A percentile compares a stretch with the other conserved stretches of the same genome.
Conservation (phyloP, 2,329 filamentous ascomycete species). For the Immersiporthe knoxdaviesiana region DNA sequence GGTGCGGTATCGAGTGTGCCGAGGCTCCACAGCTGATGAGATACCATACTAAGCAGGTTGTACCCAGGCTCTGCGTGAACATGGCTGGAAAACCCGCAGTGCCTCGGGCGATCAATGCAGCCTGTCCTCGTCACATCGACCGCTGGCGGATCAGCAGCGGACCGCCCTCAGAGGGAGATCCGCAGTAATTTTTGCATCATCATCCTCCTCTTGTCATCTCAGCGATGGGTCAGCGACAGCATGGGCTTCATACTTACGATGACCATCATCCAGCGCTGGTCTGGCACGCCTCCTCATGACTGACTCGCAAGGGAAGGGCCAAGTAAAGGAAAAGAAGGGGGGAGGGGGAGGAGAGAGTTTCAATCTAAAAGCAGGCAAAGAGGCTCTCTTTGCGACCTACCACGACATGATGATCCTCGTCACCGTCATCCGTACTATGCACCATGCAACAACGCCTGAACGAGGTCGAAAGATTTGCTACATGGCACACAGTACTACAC, state of each 20-base stretch:
- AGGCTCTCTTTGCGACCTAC: neutral
- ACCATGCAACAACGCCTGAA: too few relatives aligned
- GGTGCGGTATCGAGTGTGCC: constrained; percentile 1
- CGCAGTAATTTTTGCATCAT: constrained; percentile 27
- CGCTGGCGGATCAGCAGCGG: constrained; percentile 6
- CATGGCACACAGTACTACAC: neutral
- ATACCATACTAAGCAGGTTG: too few relatives aligned
- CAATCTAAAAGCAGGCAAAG: neutral
- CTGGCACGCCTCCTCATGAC: neutral
- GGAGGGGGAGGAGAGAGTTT: neutral
- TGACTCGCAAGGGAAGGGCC: neutral
- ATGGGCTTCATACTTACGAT: neutral
- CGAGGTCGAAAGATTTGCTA: neutral
- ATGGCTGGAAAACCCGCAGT: neutral
- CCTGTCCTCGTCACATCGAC: neutral
- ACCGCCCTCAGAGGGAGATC: constrained; percentile 15
- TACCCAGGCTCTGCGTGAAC: neutral
- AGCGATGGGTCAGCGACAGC: neutral
- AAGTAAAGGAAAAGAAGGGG: neutral
- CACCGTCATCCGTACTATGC: neutral
- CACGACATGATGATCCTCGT: neutral
- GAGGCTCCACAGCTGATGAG: neutral
- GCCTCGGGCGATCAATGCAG: constrained; percentile 13
- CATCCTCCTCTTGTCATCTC: constrained; percentile 21
- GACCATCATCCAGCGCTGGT: neutral